Evolutionary conservation across 148 eudicot genomes (phyloP).

Genomic region (Suaeda aralocaspica): DNA sequence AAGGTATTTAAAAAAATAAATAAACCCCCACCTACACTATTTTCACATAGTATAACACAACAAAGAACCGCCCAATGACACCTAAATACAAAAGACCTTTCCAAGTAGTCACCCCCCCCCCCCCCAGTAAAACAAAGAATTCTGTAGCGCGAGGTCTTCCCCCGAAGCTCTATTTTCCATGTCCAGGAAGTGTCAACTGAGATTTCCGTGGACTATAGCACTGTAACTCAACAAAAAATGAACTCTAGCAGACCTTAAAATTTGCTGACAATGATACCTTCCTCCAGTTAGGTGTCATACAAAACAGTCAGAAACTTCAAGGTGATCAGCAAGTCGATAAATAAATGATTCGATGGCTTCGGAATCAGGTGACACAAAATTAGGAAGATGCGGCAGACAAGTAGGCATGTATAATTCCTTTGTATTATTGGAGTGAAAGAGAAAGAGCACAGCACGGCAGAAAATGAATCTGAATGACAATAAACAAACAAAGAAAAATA

Average conservation of each 20-base stretch:
- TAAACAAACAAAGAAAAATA: background rate
- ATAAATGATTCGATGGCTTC: constrained; percentile 62
- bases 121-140: constrained; percentile 11
- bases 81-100: constrained; percentile 13
- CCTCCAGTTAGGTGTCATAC: constrained; percentile 9
- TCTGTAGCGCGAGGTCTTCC: background rate
- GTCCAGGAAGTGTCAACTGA: constrained; percentile 6
- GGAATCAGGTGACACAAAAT: constrained; percentile 56
- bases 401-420: constrained; percentile 57
- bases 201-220: background rate
- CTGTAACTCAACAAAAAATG: background rate
- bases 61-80: background rate
- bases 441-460: constrained; percentile 77
- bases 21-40: constrained; percentile 18
- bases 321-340: constrained; percentile 61
- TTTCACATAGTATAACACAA: constrained; percentile 19
- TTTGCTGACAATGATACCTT: background rate
- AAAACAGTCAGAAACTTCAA: constrained; percentile 65
- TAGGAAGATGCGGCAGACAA: constrained; percentile 80
- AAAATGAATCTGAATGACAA: constrained; percentile 71
- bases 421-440: constrained; percentile 48
- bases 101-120: background rate
- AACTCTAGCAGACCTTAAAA: background rate
- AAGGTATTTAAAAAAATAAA: background rate
- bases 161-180: constrained; percentile 8